Conservation (phyloP, 352 stramenopile species). For the Phytophthora fragariaefolia region DNA sequence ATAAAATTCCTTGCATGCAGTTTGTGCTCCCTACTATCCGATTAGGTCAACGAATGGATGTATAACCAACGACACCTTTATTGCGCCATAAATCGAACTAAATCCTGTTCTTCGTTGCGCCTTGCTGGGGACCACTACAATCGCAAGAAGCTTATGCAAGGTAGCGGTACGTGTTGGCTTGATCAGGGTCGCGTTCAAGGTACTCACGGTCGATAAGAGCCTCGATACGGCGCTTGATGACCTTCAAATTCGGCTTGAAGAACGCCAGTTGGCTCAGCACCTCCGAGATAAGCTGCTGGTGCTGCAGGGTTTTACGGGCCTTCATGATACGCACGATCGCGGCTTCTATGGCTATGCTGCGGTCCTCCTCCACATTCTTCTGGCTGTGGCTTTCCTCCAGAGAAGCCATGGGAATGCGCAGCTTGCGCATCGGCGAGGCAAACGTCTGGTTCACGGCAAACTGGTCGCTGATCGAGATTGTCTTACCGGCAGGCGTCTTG, state of each 20-base stretch:
- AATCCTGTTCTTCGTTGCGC: conserved; percentile 21
- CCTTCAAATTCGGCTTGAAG: conserved; percentile 98
- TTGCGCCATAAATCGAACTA: conserved; percentile 32
- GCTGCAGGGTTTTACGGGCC: conserved; percentile 96
- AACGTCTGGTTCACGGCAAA: conserved; percentile 97
- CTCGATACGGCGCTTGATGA: conserved; percentile 98
- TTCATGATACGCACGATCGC: conserved; percentile 99
- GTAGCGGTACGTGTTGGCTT: conserved; percentile 97
- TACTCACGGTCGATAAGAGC: conserved; percentile 99
- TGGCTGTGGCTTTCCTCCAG: conserved; percentile 98
- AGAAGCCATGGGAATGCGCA: conserved; percentile 98
- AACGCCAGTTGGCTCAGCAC: conserved; percentile 98
- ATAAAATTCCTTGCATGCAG: conserved; percentile 1
- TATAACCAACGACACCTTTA: conserved; percentile 35
- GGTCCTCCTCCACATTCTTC: conserved; percentile 97
- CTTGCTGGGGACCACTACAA: conserved; percentile 10
- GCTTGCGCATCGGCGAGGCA: conserved; percentile 95
- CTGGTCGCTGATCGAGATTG: conserved; percentile 94
- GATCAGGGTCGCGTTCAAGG: conserved; percentile 96
- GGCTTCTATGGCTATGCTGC: conserved; percentile 98
- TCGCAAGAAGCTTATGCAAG: conserved; percentile 74
- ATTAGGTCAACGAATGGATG: conserved; percentile 1
- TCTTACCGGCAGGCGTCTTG: conserved; percentile 94
- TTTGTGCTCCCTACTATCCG: no score
- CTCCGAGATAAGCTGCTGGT: conserved; percentile 98